These are phyloP conservation scores for Juncus inflexus DNA, from an alignment of 176 grass and related monocot species.

Conservation along the genomic window DNA sequence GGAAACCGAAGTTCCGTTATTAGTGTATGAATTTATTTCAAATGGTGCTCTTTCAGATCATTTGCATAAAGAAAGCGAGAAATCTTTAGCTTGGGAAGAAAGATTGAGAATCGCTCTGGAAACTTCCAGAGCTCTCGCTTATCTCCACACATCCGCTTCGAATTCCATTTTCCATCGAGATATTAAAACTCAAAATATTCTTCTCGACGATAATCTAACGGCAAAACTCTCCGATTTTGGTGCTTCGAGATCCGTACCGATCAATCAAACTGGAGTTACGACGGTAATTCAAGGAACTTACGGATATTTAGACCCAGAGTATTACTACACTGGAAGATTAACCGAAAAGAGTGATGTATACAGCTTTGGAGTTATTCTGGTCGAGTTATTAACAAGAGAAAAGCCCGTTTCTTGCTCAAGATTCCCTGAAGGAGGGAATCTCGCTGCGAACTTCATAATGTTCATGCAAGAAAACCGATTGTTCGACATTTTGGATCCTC, in stretches of 20 bases:
- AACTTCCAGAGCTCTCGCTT: slow-evolving; percentile 33
- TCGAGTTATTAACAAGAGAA: slow-evolving; percentile 49
- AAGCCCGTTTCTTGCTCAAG: neutral
- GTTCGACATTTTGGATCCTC: slow-evolving; percentile 9
- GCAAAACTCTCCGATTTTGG: slow-evolving; percentile 58
- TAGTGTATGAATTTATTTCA: slow-evolving; percentile 59
- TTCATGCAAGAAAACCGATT: slow-evolving; percentile 26
- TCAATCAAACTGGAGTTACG: slow-evolving; percentile 31
- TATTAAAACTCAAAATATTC: slow-evolving; percentile 50
- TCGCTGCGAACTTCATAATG: slow-evolving; percentile 19
- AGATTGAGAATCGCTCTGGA: slow-evolving; percentile 47
- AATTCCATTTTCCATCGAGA: slow-evolving; percentile 42
- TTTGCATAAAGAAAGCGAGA: slow-evolving; percentile 14
- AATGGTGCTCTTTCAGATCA: slow-evolving; percentile 47
- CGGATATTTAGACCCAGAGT: slow-evolving; percentile 53
- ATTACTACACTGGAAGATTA: slow-evolving; percentile 38
- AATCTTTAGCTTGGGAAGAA: slow-evolving; percentile 39
- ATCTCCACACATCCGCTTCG: slow-evolving; percentile 41
- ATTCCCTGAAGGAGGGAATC: slow-evolving; percentile 14
- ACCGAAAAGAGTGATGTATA: slow-evolving; percentile 53
- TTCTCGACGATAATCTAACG: slow-evolving; percentile 44
- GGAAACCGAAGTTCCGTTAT: slow-evolving; percentile 45
- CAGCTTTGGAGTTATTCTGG: slow-evolving; percentile 49
- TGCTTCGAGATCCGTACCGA: slow-evolving; percentile 39
- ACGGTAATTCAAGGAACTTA: slow-evolving; percentile 42